Conservation (phyloP, 441 rosid genomes). For the Gossypium armourianum region DNA sequence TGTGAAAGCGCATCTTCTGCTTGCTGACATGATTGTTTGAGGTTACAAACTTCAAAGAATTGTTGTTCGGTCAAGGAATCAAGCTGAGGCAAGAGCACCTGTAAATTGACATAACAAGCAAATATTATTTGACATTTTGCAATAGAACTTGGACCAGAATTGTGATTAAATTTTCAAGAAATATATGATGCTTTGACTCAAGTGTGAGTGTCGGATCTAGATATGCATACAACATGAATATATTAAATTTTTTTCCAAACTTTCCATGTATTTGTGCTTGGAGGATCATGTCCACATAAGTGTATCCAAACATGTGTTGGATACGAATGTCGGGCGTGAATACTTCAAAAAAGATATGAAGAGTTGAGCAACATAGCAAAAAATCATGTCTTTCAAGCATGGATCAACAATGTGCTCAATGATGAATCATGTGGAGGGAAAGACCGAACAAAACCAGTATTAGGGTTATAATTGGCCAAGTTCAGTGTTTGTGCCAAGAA, state of each 20-base stretch:
- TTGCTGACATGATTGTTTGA: conserved; percentile 66
- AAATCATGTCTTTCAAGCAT: neutral
- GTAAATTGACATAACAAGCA: conserved; percentile 18
- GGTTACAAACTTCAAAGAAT: conserved; percentile 35
- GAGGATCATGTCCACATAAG: neutral
- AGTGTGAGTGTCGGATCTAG: neutral
- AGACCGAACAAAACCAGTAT: neutral
- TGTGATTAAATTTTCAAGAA: neutral
- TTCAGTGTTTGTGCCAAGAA: neutral
- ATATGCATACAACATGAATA: neutral
- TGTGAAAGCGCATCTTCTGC: conserved; percentile 90
- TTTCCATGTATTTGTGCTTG: neutral
- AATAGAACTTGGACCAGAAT: neutral
- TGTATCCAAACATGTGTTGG: neutral
- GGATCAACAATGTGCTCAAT: neutral
- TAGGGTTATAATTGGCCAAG: no score
- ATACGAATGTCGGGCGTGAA: neutral
- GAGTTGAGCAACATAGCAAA: neutral
- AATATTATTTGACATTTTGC: neutral
- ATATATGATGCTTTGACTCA: neutral
- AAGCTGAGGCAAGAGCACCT: conserved; percentile 64
- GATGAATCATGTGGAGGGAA: neutral
- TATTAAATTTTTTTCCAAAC: neutral
- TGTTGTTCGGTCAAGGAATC: conserved; percentile 64
- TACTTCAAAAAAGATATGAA: neutral